Conservation (phyloP, 306 rosid species). For the Albizia julibrissin region DNA sequence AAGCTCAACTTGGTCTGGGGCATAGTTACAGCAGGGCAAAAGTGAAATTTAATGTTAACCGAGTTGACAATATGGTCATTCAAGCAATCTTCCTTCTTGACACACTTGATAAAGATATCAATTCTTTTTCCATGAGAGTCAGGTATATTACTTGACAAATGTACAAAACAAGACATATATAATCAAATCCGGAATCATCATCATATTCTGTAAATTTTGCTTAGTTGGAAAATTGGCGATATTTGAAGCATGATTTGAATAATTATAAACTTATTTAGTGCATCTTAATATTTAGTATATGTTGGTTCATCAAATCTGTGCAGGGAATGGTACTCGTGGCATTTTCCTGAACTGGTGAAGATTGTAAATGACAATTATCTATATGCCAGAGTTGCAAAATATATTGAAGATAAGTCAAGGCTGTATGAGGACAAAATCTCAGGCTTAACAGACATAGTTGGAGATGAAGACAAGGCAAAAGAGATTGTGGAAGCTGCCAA, state of each 20-base stretch:
- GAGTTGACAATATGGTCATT: constrained; percentile 98
- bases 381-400: constrained; percentile 79
- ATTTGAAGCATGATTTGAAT: not conserved
- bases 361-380: constrained; percentile 89
- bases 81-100: constrained; percentile 96
- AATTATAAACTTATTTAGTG: not conserved
- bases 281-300: not conserved
- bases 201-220: not conserved
- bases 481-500: constrained; percentile 92
- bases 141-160: constrained; percentile 45
- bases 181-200: not conserved
- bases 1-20: constrained; percentile 93
- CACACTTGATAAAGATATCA: constrained; percentile 91
- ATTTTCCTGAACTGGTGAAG: constrained; percentile 95
- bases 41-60: constrained; percentile 92
- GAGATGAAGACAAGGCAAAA: constrained; percentile 90
- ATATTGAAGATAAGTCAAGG: constrained; percentile 75
- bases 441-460: constrained; percentile 69
- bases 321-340: constrained; percentile 99
- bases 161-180: not conserved
- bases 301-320: constrained; percentile 12
- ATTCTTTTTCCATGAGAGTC: constrained; percentile 95
- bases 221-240: not conserved
- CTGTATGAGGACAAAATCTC: constrained; percentile 69
- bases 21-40: constrained; percentile 99